phyloP scores from a whole-genome alignment of 768 basidiomycete genomes.

The Mrakia frigida region DNA sequence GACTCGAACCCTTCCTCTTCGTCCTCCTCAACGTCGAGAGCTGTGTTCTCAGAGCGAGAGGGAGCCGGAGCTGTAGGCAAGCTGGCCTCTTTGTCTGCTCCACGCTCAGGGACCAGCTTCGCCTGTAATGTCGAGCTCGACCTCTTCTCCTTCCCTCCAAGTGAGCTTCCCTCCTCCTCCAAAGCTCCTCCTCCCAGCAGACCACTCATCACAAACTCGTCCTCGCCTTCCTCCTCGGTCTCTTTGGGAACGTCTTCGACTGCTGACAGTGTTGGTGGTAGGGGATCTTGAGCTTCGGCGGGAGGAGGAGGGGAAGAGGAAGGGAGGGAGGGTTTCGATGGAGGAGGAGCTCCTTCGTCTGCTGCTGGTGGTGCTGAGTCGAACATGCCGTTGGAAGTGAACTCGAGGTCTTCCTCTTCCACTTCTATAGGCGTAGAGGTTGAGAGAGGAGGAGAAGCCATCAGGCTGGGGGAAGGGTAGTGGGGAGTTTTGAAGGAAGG shows the following conservation, averaged over 20 bases:
- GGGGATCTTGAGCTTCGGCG: too few relatives aligned
- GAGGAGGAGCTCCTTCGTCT: background rate
- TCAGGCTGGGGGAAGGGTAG: too few relatives aligned
- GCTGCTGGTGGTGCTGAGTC: too few relatives aligned
- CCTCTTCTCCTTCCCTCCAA: background rate
- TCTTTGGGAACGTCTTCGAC: background rate
- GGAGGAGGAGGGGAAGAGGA: background rate
- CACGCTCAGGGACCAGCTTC: background rate
- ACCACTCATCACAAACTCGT: conserved; percentile 15
- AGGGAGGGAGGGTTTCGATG: background rate
- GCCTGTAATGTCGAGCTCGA: background rate
- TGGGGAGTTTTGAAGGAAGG: too few relatives aligned
- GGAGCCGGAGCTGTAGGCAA: background rate
- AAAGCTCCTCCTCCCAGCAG: conserved; percentile 3
- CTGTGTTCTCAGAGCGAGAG: too few relatives aligned
- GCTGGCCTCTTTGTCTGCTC: background rate
- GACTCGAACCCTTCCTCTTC: conserved; percentile 1
- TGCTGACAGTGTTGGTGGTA: background rate
- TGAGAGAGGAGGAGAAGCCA: too few relatives aligned
- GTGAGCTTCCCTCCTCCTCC: background rate
- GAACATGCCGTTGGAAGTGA: too few relatives aligned
- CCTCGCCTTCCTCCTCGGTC: background rate
- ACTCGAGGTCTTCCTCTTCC: too few relatives aligned
- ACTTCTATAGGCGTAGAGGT: too few relatives aligned
- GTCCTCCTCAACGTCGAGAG: background rate